These are phyloP conservation scores for Diaporthe sp. DNA, from an alignment of 2,329 filamentous ascomycete species.

Conservation along the genomic window DNA sequence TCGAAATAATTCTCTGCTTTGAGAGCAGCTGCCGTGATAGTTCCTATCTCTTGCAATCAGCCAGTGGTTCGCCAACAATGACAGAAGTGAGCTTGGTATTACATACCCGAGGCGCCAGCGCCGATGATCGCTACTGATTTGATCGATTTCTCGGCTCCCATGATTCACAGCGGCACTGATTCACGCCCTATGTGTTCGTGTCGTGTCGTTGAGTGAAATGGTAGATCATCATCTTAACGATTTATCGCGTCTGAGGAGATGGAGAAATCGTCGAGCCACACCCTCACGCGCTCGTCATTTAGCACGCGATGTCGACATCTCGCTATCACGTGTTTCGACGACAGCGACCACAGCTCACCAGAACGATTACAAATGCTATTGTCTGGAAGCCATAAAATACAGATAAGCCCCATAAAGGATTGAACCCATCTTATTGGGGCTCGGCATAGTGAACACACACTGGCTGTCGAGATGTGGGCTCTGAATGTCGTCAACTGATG, in stretches of 20 bases:
- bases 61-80: not conserved
- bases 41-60: conserved; percentile 46
- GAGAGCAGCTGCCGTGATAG: conserved; percentile 57
- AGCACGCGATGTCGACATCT: conserved; percentile 34
- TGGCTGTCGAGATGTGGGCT: conserved; percentile 9
- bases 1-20: conserved; percentile 56
- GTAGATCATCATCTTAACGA: not conserved
- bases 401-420: not conserved
- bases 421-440: not conserved
- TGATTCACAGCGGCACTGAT: not conserved
- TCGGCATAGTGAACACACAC: not conserved
- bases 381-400: not conserved
- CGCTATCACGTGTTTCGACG: conserved; percentile 34
- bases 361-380: not conserved
- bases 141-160: conserved; percentile 41
- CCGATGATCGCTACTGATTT: conserved; percentile 56
- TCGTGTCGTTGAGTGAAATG: not conserved
- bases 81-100: not conserved
- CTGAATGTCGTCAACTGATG: not conserved
- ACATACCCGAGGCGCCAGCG: conserved; percentile 53
- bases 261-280: not conserved
- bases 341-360: not conserved
- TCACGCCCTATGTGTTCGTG: not conserved
- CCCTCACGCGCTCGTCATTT: conserved; percentile 33
- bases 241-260: conserved; percentile 17